Percentiles rank a stretch among this genome's conserved stretches.
These are phyloP conservation scores for Citropsis articulata DNA, from an alignment of 345 rosid species.

Conservation along the genomic window DNA sequence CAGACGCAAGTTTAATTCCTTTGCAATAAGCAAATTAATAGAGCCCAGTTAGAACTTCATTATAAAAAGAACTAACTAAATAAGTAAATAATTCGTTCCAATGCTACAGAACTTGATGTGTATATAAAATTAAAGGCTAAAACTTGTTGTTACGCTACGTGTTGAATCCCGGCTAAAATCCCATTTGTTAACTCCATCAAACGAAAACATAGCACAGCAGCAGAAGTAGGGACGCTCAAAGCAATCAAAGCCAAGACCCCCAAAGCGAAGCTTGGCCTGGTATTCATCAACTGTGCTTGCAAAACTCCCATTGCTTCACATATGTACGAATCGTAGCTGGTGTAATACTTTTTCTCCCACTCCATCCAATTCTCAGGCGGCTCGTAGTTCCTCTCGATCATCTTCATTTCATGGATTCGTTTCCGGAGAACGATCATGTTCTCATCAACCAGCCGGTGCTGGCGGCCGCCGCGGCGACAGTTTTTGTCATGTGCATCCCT, in stretches of 20 bases:
- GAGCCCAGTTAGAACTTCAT: background rate
- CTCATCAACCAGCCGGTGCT: slow-evolving; percentile 41
- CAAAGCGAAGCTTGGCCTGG: slow-evolving; percentile 53
- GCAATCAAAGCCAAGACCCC: slow-evolving; percentile 40
- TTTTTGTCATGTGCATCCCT: background rate
- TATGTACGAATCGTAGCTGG: slow-evolving; percentile 43
- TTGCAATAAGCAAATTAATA: background rate
- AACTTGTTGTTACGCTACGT: too few species aligned
- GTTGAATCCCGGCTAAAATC: background rate
- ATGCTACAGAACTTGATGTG: background rate
- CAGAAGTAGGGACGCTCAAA: slow-evolving; percentile 47
- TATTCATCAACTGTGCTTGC: slow-evolving; percentile 54
- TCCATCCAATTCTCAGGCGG: slow-evolving; percentile 66
- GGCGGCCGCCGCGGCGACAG: background rate
- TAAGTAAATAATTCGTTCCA: background rate
- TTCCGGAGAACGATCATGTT: slow-evolving; percentile 59
- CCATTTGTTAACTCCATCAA: slow-evolving; percentile 22
- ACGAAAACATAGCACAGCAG: slow-evolving; percentile 28
- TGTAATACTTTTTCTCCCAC: slow-evolving; percentile 64
- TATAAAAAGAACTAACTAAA: background rate
- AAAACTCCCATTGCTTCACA: slow-evolving; percentile 48
- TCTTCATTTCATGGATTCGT: slow-evolving; percentile 58
- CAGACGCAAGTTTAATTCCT: background rate
- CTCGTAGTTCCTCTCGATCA: slow-evolving; percentile 63
- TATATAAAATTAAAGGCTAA: too few species aligned